Percentiles rank a stretch among this genome's conserved stretches.
phyloP scores from a whole-genome alignment of 352 stramenopile genomes.

The Albugo laibachii region DNA sequence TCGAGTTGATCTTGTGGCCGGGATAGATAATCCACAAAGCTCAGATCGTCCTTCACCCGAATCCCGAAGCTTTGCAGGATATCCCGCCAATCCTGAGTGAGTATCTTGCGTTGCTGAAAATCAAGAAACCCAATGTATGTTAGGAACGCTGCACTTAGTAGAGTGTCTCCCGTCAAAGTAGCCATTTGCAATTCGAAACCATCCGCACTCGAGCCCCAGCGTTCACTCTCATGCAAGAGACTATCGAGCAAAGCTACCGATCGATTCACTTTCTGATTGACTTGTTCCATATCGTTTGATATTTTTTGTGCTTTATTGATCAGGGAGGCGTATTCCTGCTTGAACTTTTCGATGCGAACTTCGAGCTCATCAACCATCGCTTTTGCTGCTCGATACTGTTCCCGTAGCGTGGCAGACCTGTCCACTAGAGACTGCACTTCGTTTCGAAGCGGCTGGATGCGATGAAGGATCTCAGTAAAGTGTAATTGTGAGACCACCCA shows the following conservation, averaged over 20 bases:
- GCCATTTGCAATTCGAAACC: constrained; percentile 93
- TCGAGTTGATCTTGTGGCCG: constrained; percentile 86
- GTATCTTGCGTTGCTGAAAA: constrained; percentile 88
- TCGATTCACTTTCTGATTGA: constrained; percentile 94
- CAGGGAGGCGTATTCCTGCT: constrained; percentile 95
- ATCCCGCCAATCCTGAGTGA: constrained; percentile 91
- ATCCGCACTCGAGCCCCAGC: constrained; percentile 94
- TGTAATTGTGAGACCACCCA: constrained; percentile 98
- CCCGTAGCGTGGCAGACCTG: constrained; percentile 81
- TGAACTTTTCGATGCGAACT: constrained; percentile 93
- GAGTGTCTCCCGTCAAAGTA: constrained; percentile 93
- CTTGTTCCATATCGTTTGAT: constrained; percentile 94
- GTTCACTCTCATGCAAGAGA: constrained; percentile 93
- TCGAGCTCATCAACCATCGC: constrained; percentile 89
- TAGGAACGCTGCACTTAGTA: constrained; percentile 92
- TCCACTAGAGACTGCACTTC: constrained; percentile 96
- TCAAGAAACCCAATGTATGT: constrained; percentile 98
- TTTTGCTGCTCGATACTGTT: constrained; percentile 85
- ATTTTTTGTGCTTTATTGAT: constrained; percentile 97
- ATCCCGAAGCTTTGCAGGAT: constrained; percentile 88
- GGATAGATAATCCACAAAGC: constrained; percentile 93
- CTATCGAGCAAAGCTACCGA: constrained; percentile 96
- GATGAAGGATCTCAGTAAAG: constrained; percentile 96
- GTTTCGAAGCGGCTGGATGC: constrained; percentile 95
- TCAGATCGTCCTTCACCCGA: constrained; percentile 48